Conservation (phyloP, 176 grass and related monocot species). For the Canna indica region DNA sequence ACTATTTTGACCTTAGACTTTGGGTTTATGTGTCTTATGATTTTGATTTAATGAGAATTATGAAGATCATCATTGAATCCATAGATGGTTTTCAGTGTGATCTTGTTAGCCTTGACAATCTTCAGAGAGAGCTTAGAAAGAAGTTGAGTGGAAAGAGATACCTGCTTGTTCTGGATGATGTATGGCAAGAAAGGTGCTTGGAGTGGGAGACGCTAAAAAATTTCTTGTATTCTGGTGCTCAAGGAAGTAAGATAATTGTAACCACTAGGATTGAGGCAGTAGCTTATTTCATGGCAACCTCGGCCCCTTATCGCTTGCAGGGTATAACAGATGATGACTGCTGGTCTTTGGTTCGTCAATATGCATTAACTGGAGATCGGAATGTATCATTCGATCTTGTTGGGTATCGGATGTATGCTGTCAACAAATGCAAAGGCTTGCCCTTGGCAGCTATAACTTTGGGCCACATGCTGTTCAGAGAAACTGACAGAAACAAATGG, state of each 20-base stretch:
- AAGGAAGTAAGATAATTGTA: constrained; percentile 66
- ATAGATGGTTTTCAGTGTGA: constrained; percentile 4
- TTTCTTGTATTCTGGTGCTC: constrained; percentile 39
- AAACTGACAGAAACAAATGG: constrained; percentile 31
- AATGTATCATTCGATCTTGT: constrained; percentile 19
- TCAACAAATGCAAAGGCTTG: constrained; percentile 38
- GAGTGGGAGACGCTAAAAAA: constrained; percentile 43
- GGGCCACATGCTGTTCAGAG: constrained; percentile 46
- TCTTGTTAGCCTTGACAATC: background rate
- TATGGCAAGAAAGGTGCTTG: constrained; percentile 36
- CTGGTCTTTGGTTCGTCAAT: constrained; percentile 43
- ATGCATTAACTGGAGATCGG: constrained; percentile 36
- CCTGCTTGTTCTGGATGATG: constrained; percentile 55
- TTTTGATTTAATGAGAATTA: constrained; percentile 11
- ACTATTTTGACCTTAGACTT: constrained; percentile 7
- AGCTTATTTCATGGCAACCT: constrained; percentile 35
- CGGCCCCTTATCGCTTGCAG: constrained; percentile 21
- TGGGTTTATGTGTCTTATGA: constrained; percentile 22
- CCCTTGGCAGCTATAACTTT: constrained; percentile 45
- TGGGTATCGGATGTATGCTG: constrained; percentile 29
- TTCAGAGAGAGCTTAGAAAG: background rate
- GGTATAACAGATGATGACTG: constrained; percentile 36
- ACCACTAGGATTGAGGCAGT: constrained; percentile 35
- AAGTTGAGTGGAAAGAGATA: constrained; percentile 32
- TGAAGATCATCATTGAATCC: constrained; percentile 14